Evolutionary conservation across 768 basidiomycete species (phyloP), one percentile per base, ranked within the genome.

Genomic region (Lactarius vividus): DNA sequence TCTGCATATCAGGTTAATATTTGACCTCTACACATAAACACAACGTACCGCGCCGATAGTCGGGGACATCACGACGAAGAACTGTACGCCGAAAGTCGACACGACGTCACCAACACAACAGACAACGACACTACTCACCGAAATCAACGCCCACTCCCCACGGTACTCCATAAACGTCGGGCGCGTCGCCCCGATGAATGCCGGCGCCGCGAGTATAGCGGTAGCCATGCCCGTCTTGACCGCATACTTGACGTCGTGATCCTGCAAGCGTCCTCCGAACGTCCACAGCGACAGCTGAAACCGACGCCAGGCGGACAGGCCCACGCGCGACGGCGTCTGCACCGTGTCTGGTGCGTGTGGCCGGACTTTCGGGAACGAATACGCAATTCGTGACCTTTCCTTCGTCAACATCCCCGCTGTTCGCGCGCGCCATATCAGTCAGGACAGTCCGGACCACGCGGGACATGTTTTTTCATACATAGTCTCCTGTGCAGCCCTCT

Each of bases 71-170:
- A 95, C 91, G n/a, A 91, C 86, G 70, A 94, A 92, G 76, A 88
- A 92, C 89, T 91, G 62, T 0, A 49, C 23, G n/a, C 15, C 31
- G 2, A 59, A 37, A 18, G 54, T 18, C 26, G 20, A 16, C 31
- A 23, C 8, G 26, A 40, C 37, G n/a, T 28, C 52, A 20, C 42
- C 63, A 33, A 33, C 33, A 58, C 68, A 13, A 35, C 11, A 58
- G 67, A 59, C 37, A 39, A n/a, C 23, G 37, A 33, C 6, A 40
- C 6, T 18, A 79, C 84, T 73, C 67, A 92, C 94, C 54, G 95
- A 95, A 61, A 98, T 92, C 72, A 99, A 78, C 1, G 94, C 94
- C 96, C 96, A 99, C 77, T 98, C 94, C 40, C 96, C 96, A 71
- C 88, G 84, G 71, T 89, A 94, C 56, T 87, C 83, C 52, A 92